phyloP scores from a whole-genome alignment of 2,329 filamentous ascomycete genomes.

The Macrophomina pseudophaseolina region DNA sequence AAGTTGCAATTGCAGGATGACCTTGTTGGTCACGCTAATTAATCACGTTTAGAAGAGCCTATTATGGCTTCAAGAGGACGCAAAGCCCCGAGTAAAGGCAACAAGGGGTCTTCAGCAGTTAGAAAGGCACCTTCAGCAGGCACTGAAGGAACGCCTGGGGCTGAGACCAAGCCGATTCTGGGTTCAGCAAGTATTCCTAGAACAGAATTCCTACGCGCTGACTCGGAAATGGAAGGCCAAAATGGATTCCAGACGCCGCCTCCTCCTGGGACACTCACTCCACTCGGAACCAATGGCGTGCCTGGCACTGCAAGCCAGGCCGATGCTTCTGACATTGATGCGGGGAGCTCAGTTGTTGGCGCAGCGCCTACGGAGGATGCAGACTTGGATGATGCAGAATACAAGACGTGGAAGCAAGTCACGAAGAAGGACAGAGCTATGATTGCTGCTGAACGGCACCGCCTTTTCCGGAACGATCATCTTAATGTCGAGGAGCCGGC shows the following conservation, averaged over 20 bases:
- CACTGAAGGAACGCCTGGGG: conserved; percentile 77
- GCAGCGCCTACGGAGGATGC: conserved; percentile 73
- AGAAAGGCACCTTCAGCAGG: conserved; percentile 75
- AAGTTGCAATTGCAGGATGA: conserved; percentile 29
- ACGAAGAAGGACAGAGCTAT: conserved; percentile 94
- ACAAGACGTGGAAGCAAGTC: conserved; percentile 98
- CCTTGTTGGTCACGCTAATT: background rate
- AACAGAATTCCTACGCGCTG: conserved; percentile 62
- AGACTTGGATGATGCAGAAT: conserved; percentile 86
- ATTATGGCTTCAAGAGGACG: conserved; percentile 97
- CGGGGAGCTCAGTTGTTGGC: conserved; percentile 67
- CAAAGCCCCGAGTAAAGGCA: conserved; percentile 79
- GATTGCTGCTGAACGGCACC: conserved; percentile 82
- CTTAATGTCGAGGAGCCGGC: conserved; percentile 89
- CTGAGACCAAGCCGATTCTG: conserved; percentile 75
- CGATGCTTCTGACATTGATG: conserved; percentile 83
- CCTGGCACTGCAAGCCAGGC: conserved; percentile 70
- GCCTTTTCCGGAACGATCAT: conserved; percentile 82
- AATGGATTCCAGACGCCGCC: conserved; percentile 88
- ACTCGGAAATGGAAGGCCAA: conserved; percentile 76
- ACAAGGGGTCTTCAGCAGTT: conserved; percentile 66
- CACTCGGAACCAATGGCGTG: conserved; percentile 72
- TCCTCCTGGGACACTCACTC: conserved; percentile 77
- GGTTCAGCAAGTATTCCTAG: conserved; percentile 55
- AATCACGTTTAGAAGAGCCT: conserved; percentile 64